Evolutionary conservation across 1,284 basidiomycete genomes (phyloP), one percentile per base, ranked within the genome.

Genomic region (Heterobasidion annosum): DNA sequence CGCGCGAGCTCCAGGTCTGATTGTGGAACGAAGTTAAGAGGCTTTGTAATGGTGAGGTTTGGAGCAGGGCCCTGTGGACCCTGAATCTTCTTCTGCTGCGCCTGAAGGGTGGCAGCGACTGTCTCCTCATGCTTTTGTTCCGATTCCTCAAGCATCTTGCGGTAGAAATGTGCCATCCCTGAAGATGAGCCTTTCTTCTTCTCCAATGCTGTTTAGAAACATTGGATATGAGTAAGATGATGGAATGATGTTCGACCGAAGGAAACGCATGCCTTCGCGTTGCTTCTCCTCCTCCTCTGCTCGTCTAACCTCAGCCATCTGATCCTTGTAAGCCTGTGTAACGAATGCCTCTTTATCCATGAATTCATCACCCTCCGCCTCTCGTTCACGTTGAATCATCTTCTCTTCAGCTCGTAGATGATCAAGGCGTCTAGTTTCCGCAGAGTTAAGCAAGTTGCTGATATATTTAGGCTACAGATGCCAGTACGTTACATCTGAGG

Each of bases 351-450:
- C 97, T 73, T 96, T 99, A 72, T 93, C 96, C 49, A 78, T 80
- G 68, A 93, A 99, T 68, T 95, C 84, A 59, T 96, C 93, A 0
- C 97, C 97, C 71, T 99, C 97, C 25, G 80, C 74, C 67, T 95
- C 92, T 18, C 97, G 81, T 67, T 99, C 96, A 49, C 83, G 81
- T 68, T 96, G 91, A 63, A 98, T 88, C 87, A 95, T 91, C 76
- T 98, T 98, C 71, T 99, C 94, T 70, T 99, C 96, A 0, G 97
- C 97, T 54, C 95, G 79, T n/a, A 98, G 70, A 62, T 91, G 81
- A 67, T 99, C 97, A 46, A 97, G 73, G 63, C 88, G 85, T 35
- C 97, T 82, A 44, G 91, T 91, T 47, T 86, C 85, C 19, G 97
- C 94, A 8, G 91, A 83, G n/a, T 77, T 73, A 2, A 98, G 74